Percentiles rank a stretch among this genome's conserved stretches.
phyloP scores from a whole-genome alignment of 768 basidiomycete genomes.

The Leccinellum albellum region DNA sequence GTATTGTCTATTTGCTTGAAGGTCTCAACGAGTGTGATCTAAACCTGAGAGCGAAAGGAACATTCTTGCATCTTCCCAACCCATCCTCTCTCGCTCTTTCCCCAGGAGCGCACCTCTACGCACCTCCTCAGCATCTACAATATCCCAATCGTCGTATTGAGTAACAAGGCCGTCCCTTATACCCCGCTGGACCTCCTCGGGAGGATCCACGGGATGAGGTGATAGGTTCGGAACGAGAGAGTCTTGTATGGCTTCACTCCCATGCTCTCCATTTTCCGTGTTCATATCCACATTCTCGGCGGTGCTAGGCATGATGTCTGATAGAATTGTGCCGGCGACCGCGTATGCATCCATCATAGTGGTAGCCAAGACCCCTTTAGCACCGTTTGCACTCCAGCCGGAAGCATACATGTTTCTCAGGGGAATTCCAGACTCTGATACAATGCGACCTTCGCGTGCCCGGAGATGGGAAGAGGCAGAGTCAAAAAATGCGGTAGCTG shows the following conservation, averaged over 20 bases:
- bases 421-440: conserved; percentile 35
- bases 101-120: conserved; percentile 49
- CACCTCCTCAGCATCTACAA: conserved; percentile 68
- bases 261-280: conserved; percentile 5
- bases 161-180: conserved; percentile 45
- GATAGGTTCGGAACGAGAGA: conserved; percentile 33
- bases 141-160: conserved; percentile 71
- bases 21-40: conserved; percentile 6
- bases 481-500: conserved; percentile 57
- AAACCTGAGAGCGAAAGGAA: conserved; percentile 22
- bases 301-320: conserved; percentile 42
- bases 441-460: conserved; percentile 48
- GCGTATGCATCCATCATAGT: conserved; percentile 93
- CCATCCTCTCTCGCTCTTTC: conserved; percentile 78
- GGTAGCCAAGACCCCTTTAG: conserved; percentile 84
- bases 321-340: conserved; percentile 66
- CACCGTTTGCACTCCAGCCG: conserved; percentile 92
- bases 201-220: conserved; percentile 43
- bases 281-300: conserved; percentile 17
- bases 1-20: conserved; percentile 9
- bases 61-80: conserved; percentile 53
- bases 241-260: background rate
- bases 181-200: conserved; percentile 44
- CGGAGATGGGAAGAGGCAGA: conserved; percentile 52
- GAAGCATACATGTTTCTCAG: conserved; percentile 78